Evolutionary conservation across 1,139 yeast species (phyloP), one percentile per base, ranked within the genome.

Genomic region (Casaregolazyma suthepensis): DNA sequence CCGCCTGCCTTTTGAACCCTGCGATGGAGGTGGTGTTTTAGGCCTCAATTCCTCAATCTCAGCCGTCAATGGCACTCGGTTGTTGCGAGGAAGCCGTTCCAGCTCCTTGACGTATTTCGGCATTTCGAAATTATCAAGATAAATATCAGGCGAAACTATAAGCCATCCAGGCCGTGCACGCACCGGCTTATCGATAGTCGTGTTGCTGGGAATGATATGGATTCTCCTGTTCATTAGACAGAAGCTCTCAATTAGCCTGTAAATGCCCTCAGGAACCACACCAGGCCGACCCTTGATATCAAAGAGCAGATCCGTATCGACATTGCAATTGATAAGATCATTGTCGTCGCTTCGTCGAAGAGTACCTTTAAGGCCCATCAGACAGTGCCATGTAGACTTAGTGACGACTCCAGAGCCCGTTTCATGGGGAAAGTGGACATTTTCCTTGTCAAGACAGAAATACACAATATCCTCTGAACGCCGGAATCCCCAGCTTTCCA

Each of bases 281-380:
- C 72, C 69, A 47, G 72, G 66, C 13, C 44, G 22, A 22, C 47
- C 35, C 35, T 43, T 52, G 46, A 46, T 66, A 61, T 83, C 83
- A 67, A 93, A 76, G 56, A 85, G 85, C 55, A 90, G 75, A 68
- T 91, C 97, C 0, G 97, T 90, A 65, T 91, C 96, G 42, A 90
- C 81, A 65, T 91, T 91, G 70, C 98, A 91, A 66, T 91, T 95
- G 58, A 91, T 90, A 58, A 91, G 75, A 66, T 88, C 90, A 26
- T 79, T 79, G 69, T 91, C 97, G 0, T 85, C 82, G 1, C 95
- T 81, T 61, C 97, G 78, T 64, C 96, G 76, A 12, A 91, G 91
- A 0, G 97, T 91, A 5, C 97, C 97, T 2, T 96, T 90, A 54
- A 91, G 86, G 61, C 97, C 93, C 96, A 91, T 88, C 85, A 96